Conservation (phyloP, 1,284 basidiomycete genomes). For the Pascua guehoae region DNA sequence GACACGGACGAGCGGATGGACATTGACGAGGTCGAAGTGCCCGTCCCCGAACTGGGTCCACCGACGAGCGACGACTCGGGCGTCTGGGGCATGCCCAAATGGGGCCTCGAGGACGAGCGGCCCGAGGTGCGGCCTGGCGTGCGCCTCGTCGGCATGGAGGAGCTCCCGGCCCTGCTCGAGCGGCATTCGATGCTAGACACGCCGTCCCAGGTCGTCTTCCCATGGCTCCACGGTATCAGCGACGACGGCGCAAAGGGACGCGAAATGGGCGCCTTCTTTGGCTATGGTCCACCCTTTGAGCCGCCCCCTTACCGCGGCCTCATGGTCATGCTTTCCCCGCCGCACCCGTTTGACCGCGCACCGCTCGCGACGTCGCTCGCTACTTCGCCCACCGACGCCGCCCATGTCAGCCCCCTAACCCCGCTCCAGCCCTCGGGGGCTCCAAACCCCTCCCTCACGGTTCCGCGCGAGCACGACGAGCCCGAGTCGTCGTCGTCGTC, state of each 20-base stretch:
- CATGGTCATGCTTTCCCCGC: constrained; percentile 37
- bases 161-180: constrained; percentile 40
- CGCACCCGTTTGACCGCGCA: constrained; percentile 29
- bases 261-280: constrained; percentile 48
- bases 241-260: constrained; percentile 44
- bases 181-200: constrained; percentile 44
- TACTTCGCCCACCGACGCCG: not conserved
- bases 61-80: constrained; percentile 20
- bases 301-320: constrained; percentile 48
- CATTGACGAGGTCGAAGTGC: constrained; percentile 22
- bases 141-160: constrained; percentile 40
- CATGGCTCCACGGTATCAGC: constrained; percentile 49
- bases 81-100: constrained; percentile 47
- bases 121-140: constrained; percentile 43
- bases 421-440: not conserved
- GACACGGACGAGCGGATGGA: constrained; percentile 18
- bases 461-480: constrained; percentile 25
- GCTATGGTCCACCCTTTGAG: constrained; percentile 42
- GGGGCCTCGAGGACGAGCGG: constrained; percentile 43
- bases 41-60: constrained; percentile 12
- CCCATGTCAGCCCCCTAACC: not conserved
- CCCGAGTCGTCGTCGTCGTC: constrained; percentile 22
- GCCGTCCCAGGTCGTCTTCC: constrained; percentile 46
- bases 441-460: not conserved
- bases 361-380: constrained; percentile 7